Conservation (phyloP, 805 yeast species). For the Schwanniomyces polymorphus region DNA sequence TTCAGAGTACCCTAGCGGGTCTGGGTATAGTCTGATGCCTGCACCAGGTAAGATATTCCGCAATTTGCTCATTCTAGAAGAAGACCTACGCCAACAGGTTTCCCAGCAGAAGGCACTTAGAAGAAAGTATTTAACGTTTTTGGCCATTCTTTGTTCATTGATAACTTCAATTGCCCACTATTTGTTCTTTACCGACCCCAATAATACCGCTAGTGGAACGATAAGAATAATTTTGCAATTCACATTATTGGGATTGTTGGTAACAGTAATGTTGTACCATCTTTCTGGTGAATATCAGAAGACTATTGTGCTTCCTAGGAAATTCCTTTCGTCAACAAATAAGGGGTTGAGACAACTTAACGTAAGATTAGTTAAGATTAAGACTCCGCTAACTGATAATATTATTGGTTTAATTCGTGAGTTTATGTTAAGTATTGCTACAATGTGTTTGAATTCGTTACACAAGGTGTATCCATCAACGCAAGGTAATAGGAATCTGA, state of each 20-base stretch:
- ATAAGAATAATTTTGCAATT: constrained; percentile 48
- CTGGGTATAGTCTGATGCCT: constrained; percentile 34
- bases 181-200: constrained; percentile 27
- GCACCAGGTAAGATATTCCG: constrained; percentile 75
- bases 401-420: constrained; percentile 38
- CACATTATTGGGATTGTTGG: constrained; percentile 56
- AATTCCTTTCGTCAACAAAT: constrained; percentile 78
- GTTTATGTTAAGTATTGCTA: constrained; percentile 28
- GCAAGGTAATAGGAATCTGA: constrained; percentile 27
- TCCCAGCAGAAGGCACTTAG: constrained; percentile 68
- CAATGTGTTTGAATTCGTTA: constrained; percentile 25
- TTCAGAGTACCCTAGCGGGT: constrained; percentile 15
- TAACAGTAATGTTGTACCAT: constrained; percentile 76
- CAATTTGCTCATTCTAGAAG: constrained; percentile 81
- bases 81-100: constrained; percentile 79
- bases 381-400: constrained; percentile 31
- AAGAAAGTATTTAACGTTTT: constrained; percentile 58
- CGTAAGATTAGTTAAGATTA: constrained; percentile 68
- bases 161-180: constrained; percentile 41
- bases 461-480: constrained; percentile 37
- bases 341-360: constrained; percentile 86
- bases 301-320: constrained; percentile 79
- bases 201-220: constrained; percentile 24
- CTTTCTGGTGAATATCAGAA: constrained; percentile 87
- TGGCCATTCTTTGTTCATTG: constrained; percentile 38